Conservation (phyloP, 371 early-diverging fungal genomes). For the Syncephalastrum monosporum region DNA sequence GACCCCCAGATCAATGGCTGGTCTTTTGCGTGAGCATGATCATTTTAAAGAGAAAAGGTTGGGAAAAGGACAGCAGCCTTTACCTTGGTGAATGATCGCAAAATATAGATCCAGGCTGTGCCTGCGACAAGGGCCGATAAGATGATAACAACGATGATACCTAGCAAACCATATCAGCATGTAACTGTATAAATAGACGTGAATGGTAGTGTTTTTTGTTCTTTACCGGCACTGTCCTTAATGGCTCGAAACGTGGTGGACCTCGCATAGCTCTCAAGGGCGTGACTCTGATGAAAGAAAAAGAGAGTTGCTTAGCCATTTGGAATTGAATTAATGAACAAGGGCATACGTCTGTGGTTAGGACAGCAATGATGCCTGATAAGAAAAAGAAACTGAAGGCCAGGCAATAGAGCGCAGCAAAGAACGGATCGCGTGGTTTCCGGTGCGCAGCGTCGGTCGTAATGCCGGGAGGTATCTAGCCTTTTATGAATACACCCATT, state of each 20-base stretch:
- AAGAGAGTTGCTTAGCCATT: too few species aligned
- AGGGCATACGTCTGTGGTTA: constrained; percentile 50
- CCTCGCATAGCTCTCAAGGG: constrained; percentile 38
- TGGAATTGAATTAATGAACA: too few species aligned
- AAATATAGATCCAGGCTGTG: constrained; percentile 51
- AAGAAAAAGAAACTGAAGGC: constrained; percentile 37
- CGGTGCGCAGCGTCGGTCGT: constrained; percentile 31
- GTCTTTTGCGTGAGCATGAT: too few species aligned
- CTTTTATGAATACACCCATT: neutral
- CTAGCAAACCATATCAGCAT: constrained; percentile 16
- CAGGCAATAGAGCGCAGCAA: constrained; percentile 45
- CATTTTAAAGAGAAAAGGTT: too few species aligned
- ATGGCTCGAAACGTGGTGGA: constrained; percentile 54
- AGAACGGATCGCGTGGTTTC: constrained; percentile 57
- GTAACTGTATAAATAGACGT: too few species aligned
- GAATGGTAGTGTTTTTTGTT: too few species aligned
- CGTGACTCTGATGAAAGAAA: constrained; percentile 21
- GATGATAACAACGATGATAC: constrained; percentile 50
- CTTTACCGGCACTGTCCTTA: constrained; percentile 55
- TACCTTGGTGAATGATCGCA: constrained; percentile 58
- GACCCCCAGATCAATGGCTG: constrained; percentile 68
- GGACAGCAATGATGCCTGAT: constrained; percentile 47
- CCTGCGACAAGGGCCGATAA: constrained; percentile 47
- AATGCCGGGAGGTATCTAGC: constrained; percentile 41
- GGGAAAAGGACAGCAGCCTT: neutral